These are phyloP conservation scores for Populus hybrid DNA, from an alignment of 441 rosid genomes.

Conservation along the genomic window DNA sequence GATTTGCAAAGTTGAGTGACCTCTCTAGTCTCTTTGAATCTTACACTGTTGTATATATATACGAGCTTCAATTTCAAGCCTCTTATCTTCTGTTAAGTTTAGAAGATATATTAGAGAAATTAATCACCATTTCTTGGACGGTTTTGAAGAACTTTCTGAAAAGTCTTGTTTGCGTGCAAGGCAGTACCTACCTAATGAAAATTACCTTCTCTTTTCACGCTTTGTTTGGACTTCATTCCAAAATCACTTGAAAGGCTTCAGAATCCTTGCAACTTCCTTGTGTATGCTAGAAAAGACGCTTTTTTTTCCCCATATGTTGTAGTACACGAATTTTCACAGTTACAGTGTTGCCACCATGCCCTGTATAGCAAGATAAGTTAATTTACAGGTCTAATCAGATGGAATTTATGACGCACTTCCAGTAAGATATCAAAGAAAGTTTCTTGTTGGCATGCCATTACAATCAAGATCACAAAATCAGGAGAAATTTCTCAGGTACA, in stretches of 20 bases:
- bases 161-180: background rate
- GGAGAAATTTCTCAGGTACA: background rate
- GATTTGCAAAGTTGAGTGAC: too few species aligned
- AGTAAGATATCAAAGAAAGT: background rate
- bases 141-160: background rate
- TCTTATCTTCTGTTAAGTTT: background rate
- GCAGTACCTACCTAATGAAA: background rate
- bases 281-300: background rate
- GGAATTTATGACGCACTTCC: background rate
- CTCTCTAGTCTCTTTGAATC: background rate
- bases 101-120: background rate
- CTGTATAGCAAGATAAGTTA: background rate
- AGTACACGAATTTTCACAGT: background rate
- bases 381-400: background rate
- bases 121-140: background rate
- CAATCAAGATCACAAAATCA: too few species aligned
- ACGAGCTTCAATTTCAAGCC: too few species aligned
- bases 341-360: background rate
- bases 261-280: background rate
- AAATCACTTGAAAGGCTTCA: background rate
- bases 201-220: background rate
- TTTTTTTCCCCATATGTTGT: background rate
- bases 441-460: background rate
- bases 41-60: too few species aligned
- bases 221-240: background rate